phyloP scores from a whole-genome alignment of 1,139 yeast genomes.

The Geotrichum klebahnii region DNA sequence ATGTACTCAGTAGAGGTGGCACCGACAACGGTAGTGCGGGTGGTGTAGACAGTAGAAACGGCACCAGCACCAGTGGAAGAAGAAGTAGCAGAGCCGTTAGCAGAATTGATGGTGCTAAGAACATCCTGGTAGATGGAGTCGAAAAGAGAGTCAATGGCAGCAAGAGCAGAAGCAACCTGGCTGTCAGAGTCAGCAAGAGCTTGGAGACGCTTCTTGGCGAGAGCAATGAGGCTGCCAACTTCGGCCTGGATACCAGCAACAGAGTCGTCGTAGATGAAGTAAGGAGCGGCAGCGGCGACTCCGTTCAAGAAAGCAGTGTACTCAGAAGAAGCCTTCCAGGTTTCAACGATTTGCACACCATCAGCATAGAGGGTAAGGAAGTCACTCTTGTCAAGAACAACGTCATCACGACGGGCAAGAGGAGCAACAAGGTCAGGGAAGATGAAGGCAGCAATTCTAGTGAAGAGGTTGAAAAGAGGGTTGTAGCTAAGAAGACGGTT shows the following conservation, averaged over 20 bases:
- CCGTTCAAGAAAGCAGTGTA: slow-evolving; percentile 15
- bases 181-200: too few species aligned
- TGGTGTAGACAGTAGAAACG: slow-evolving; percentile 8
- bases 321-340: slow-evolving; percentile 12
- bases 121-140: neutral
- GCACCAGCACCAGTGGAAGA: too few species aligned
- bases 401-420: too few species aligned
- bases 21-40: slow-evolving; percentile 11
- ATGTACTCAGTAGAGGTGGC: slow-evolving; percentile 16
- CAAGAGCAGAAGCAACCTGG: slow-evolving; percentile 1
- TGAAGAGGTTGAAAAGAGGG: too few species aligned
- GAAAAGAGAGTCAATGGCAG: slow-evolving; percentile 1
- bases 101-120: neutral
- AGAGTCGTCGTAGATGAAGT: too few species aligned
- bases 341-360: neutral
- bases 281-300: too few species aligned
- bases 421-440: slow-evolving; percentile 2
- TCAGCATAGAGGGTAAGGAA: slow-evolving; percentile 5
- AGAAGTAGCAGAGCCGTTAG: neutral
- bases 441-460: too few species aligned
- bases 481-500: too few species aligned
- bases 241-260: too few species aligned
- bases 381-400: slow-evolving; percentile 1
- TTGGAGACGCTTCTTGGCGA: too few species aligned
- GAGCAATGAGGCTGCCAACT: too few species aligned